phyloP scores from a whole-genome alignment of 2,329 filamentous ascomycete species.

The Volutella citrinella region DNA sequence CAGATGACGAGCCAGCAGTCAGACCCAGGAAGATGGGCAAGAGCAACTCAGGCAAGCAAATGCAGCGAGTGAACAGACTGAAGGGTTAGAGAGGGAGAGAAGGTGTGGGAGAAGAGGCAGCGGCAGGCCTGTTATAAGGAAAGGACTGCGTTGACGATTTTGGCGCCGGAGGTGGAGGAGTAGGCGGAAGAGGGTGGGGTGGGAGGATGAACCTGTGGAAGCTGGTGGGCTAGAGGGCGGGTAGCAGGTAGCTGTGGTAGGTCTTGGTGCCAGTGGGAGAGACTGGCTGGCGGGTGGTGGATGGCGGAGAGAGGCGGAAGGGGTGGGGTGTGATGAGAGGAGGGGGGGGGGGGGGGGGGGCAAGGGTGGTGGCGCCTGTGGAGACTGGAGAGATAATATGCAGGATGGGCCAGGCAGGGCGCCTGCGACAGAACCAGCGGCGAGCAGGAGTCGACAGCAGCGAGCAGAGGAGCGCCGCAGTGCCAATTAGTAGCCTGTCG shows the following conservation, averaged over 20 bases:
- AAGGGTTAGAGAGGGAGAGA: conserved; percentile 20
- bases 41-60: conserved; percentile 18
- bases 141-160: conserved; percentile 24
- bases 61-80: conserved; percentile 27
- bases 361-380: too few species aligned
- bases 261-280: conserved; percentile 11
- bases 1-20: conserved; percentile 22
- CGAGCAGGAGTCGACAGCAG: conserved; percentile 8
- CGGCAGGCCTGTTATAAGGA: conserved; percentile 24
- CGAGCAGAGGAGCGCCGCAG: conserved; percentile 10
- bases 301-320: conserved; percentile 5
- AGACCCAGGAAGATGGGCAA: conserved; percentile 15
- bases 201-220: conserved; percentile 19
- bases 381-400: too few species aligned
- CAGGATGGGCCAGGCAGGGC: conserved; percentile 22
- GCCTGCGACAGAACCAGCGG: conserved; percentile 18
- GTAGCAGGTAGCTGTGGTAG: too few species aligned
- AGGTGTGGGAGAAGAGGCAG: conserved; percentile 19
- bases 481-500: conserved; percentile 3
- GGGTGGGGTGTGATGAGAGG: conserved; percentile 19
- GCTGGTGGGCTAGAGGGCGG: too few species aligned
- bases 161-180: conserved; percentile 24
- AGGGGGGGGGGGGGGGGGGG: conserved; percentile 14
- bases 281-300: conserved; percentile 13
- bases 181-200: conserved; percentile 25